phyloP scores from a whole-genome alignment of 2,329 filamentous ascomycete genomes.

The Aspergillus pseudoviridinutans region DNA sequence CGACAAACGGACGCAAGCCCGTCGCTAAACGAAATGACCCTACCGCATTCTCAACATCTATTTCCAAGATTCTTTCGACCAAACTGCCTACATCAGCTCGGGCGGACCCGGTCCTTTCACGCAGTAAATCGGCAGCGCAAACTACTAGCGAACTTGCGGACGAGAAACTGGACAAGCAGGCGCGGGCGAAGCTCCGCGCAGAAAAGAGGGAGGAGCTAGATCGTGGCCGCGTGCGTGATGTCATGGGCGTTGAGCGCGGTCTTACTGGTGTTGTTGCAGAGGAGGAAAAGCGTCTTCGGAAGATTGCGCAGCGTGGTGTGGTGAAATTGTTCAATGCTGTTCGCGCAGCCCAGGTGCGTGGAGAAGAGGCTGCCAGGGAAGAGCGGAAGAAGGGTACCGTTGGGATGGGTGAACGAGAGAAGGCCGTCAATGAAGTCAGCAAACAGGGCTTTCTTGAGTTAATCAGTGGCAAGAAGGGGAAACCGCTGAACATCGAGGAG shows the following conservation, averaged over 20 bases:
- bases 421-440: conserved; percentile 91
- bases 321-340: conserved; percentile 97
- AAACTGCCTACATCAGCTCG: conserved; percentile 81
- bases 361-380: conserved; percentile 66
- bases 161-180: conserved; percentile 74
- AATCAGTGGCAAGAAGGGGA: conserved; percentile 61
- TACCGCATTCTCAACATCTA: conserved; percentile 82
- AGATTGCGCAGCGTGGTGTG: conserved; percentile 88
- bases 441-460: conserved; percentile 94
- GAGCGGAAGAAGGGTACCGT: conserved; percentile 69
- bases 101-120: conserved; percentile 83
- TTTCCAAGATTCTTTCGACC: conserved; percentile 86
- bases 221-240: conserved; percentile 83
- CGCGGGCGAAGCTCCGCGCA: conserved; percentile 70
- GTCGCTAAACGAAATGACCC: conserved; percentile 82
- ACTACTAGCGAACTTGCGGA: conserved; percentile 70
- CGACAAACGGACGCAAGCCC: conserved; percentile 35
- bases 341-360: conserved; percentile 84
- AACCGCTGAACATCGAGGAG: conserved; percentile 43
- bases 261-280: conserved; percentile 56
- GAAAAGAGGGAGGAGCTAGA: conserved; percentile 77
- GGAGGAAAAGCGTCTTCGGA: conserved; percentile 74
- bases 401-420: conserved; percentile 74
- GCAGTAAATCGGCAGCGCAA: conserved; percentile 70
- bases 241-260: conserved; percentile 61